Evolutionary conservation across 1,284 basidiomycete genomes (phyloP).

Genomic region (Leccinum fallax): DNA sequence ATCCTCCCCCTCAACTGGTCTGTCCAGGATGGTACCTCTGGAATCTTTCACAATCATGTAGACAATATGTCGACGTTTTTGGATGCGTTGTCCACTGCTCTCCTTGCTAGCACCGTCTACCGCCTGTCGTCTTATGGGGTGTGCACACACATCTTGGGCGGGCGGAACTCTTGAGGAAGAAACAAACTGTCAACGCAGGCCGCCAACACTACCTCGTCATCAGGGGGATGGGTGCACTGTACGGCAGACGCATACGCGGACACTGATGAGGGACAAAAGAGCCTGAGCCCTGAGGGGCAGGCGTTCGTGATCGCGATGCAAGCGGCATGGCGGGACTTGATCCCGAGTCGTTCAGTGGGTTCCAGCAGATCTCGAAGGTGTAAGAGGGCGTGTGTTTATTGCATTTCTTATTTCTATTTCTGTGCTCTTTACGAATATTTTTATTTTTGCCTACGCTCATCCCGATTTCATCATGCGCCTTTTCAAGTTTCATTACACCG

Average conservation of each 20-base stretch:
- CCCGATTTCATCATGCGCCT: no score
- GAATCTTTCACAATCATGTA: constrained; percentile 79
- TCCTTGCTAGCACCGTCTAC: constrained; percentile 80
- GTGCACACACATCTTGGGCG: constrained; percentile 52
- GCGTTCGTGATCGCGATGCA: constrained; percentile 76
- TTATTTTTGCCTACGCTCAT: no score
- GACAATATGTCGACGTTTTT: constrained; percentile 64
- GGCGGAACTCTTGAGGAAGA: constrained; percentile 59
- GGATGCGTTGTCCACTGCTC: constrained; percentile 74
- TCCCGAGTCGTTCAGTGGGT: not conserved
- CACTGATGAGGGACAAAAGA: constrained; percentile 47
- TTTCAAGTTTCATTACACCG: no score
- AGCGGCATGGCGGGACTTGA: constrained; percentile 65
- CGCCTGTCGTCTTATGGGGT: constrained; percentile 58
- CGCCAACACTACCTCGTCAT: not conserved
- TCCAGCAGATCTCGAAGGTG: not conserved
- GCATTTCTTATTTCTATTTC: not conserved
- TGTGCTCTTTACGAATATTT: not conserved
- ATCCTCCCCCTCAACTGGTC: not conserved
- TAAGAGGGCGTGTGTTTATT: not conserved
- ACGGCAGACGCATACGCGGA: constrained; percentile 56
- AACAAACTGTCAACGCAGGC: constrained; percentile 46
- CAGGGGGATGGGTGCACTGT: constrained; percentile 38
- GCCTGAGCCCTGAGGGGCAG: constrained; percentile 62
- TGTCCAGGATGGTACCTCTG: constrained; percentile 28